A percentile compares a stretch with the other conserved stretches of the same genome.
These are phyloP conservation scores for Tinospora cordifolia DNA, from an alignment of 164 flowering plant species.

Conservation along the genomic window DNA sequence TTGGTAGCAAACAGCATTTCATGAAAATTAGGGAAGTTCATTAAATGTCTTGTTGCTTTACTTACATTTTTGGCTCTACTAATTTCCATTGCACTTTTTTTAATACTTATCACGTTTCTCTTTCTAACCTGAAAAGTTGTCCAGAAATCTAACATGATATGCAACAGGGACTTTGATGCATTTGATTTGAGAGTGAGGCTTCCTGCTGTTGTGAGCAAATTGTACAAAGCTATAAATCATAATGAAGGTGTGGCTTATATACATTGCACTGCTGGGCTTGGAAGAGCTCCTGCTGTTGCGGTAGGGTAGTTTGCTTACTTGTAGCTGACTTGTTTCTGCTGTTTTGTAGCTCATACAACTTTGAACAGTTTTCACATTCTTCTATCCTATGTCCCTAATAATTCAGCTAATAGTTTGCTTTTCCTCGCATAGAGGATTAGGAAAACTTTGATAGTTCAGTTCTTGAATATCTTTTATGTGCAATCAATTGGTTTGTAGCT, in stretches of 20 bases:
- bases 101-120: not conserved
- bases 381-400: too few relatives aligned
- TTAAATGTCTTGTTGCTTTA: not conserved
- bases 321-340: not conserved
- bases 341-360: not conserved
- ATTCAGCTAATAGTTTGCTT: not conserved
- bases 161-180: constrained; percentile 83
- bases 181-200: constrained; percentile 81
- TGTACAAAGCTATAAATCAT: constrained; percentile 60
- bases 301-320: constrained; percentile 32
- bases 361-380: constrained; percentile 1
- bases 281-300: constrained; percentile 96
- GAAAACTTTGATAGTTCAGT: not conserved
- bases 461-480: not conserved
- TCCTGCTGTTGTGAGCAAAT: constrained; percentile 74
- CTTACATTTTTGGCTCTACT: not conserved
- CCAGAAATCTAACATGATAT: constrained; percentile 15
- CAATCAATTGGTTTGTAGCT: not conserved
- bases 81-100: not conserved
- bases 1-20: not conserved
- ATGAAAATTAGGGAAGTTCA: not conserved
- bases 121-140: not conserved
- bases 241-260: constrained; percentile 91
- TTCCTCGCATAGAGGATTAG: not conserved
- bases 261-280: constrained; percentile 98